phyloP scores from a whole-genome alignment of 768 basidiomycete genomes.

The Serendipita sp. region DNA sequence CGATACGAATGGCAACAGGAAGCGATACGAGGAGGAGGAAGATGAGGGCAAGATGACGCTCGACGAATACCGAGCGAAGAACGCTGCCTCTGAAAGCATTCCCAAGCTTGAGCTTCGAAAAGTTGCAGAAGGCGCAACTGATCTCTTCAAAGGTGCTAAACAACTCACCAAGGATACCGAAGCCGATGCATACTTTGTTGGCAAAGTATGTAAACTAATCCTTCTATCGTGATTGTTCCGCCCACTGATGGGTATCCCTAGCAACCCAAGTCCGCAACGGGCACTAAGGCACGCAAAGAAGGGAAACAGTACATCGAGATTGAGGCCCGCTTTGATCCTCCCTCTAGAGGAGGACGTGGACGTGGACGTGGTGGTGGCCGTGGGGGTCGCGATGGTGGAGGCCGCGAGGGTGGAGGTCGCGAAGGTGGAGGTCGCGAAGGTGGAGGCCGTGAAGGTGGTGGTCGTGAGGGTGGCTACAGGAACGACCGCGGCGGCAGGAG shows the following conservation, averaged over 20 bases:
- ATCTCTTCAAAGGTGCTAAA: constrained; percentile 57
- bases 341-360: constrained; percentile 49
- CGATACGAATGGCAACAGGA: constrained; percentile 16
- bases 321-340: constrained; percentile 76
- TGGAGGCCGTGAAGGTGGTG: constrained; percentile 27
- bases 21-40: constrained; percentile 48
- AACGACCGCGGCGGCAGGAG: constrained; percentile 28
- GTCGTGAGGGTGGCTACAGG: constrained; percentile 26
- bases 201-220: constrained; percentile 48
- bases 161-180: constrained; percentile 41
- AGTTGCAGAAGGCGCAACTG: constrained; percentile 68
- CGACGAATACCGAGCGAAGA: constrained; percentile 81
- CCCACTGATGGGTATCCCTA: constrained; percentile 9
- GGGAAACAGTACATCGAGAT: constrained; percentile 89
- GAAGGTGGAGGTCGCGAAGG: constrained; percentile 20
- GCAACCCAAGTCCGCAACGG: constrained; percentile 47
- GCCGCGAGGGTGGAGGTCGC: constrained; percentile 26
- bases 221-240: background rate
- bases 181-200: constrained; percentile 64
- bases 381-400: constrained; percentile 33
- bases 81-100: constrained; percentile 30
- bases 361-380: constrained; percentile 28
- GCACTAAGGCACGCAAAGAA: constrained; percentile 60
- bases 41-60: constrained; percentile 92
- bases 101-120: constrained; percentile 73